Conservation (phyloP, 2,329 filamentous ascomycete species). For the Sporothrix euskadiensis region DNA sequence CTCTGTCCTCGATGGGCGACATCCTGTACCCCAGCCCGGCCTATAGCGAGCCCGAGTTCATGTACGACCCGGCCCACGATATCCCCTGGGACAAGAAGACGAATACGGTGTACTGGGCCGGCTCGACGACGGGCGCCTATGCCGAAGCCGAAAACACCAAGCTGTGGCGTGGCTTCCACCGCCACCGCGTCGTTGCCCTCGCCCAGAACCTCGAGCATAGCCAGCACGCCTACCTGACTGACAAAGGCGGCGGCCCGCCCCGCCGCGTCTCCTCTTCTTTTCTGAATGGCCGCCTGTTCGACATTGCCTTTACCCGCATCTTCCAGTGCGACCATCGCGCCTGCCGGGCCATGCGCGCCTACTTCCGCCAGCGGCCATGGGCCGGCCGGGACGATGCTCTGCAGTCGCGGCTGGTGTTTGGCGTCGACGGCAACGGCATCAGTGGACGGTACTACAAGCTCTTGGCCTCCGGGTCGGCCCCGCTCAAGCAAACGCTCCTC, state of each 20-base stretch:
- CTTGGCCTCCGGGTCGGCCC: constrained; percentile 48
- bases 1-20: constrained; percentile 51
- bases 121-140: constrained; percentile 55
- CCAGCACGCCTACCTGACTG: constrained; percentile 41
- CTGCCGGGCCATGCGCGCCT: constrained; percentile 30
- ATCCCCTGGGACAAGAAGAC: constrained; percentile 51
- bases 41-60: constrained; percentile 47
- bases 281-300: constrained; percentile 40
- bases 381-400: constrained; percentile 40
- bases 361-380: constrained; percentile 32
- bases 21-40: constrained; percentile 55
- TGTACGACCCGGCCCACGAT: constrained; percentile 47
- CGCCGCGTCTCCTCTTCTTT: constrained; percentile 37
- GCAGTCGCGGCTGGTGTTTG: constrained; percentile 48
- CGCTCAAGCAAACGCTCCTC: constrained; percentile 55
- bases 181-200: constrained; percentile 49
- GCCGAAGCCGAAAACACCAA: constrained; percentile 38
- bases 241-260: constrained; percentile 32
- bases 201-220: constrained; percentile 39
- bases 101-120: constrained; percentile 58
- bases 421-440: constrained; percentile 58
- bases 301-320: constrained; percentile 39
- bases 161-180: constrained; percentile 46
- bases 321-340: constrained; percentile 46
- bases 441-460: constrained; percentile 56